Base-by-base conservation (phyloP, 495 filamentous ascomycete species). In the Parathielavia hyrcaniae region DNA sequence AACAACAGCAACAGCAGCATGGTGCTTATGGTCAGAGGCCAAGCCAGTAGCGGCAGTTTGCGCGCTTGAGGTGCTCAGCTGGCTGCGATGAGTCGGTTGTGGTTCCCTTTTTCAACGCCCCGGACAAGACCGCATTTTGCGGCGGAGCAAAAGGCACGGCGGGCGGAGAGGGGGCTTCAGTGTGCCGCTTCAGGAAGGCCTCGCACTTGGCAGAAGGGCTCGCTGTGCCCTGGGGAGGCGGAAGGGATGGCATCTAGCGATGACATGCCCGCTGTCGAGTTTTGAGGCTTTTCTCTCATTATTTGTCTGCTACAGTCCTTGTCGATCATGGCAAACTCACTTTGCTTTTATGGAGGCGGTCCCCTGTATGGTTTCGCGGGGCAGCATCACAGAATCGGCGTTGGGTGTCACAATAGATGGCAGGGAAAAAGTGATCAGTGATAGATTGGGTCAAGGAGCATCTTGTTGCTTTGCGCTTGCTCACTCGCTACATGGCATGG, bases 1-100 rank as follows among this genome's bases (percentile, higher is more conserved):
- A 47, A 13, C 57, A 26, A 13, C 46, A 44, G 30, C 55, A 30
- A 40, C 50, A 57, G 44, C 47, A 57, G 20, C 55, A 57, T 44
- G 48, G 52, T 34, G 17, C 39, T 19, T 56, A 50, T 43, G 55
- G 55, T 4, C 55, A 57, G 30, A 38, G 55, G 0, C 55, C 36
- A 4, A 51, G 26, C 38, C 39, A 51, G 47, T 50, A 49, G 22
- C 20, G 44, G 11, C 44, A 26, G 12, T 11, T 26, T 20, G 19
- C 20, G 10, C 20, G 23, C 32, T 16, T 19, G 50, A 4, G 13
- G 12, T 23, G 16, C 16, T 4, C 26, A 13, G n/a, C 32, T 10
- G 34, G 10, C 22, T 38, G 34, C 45, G n/a, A 20, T 13, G 32
- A 17, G 20, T 9, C 17, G 4, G 30, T 5, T 5, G 22, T n/a